Conservation (phyloP, 179 eudicot genomes). For the Amaranthus tricolor region DNA sequence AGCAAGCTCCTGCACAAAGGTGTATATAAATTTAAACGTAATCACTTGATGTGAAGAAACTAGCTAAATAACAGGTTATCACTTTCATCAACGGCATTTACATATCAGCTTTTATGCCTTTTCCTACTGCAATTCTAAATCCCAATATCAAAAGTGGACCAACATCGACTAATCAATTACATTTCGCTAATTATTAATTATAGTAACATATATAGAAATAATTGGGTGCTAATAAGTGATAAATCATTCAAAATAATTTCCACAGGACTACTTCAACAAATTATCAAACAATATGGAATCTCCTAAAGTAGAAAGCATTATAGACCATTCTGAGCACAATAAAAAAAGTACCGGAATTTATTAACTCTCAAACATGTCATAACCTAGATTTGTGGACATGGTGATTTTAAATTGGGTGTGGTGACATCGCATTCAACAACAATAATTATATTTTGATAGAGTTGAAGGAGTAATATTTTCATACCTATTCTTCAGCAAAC, state of each 20-base stretch:
- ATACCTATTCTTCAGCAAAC: background rate
- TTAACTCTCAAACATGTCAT: background rate
- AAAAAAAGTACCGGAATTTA: background rate
- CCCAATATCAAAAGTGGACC: too few species aligned
- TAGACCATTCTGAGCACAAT: background rate
- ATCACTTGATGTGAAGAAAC: background rate
- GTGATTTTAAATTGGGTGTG: background rate
- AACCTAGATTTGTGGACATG: background rate
- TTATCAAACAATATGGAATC: background rate
- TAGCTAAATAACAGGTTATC: background rate
- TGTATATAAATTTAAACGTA: background rate
- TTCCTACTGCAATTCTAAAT: too few species aligned
- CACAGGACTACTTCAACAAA: background rate
- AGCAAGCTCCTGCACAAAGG: conserved; percentile 68
- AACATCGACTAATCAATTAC: too few species aligned
- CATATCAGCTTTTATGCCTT: background rate
- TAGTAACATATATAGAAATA: too few species aligned
- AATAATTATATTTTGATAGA: background rate
- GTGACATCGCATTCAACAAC: background rate
- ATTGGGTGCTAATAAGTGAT: too few species aligned
- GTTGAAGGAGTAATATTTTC: background rate
- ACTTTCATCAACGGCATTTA: background rate
- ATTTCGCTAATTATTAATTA: too few species aligned
- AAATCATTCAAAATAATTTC: background rate
- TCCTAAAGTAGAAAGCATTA: background rate